A percentile compares a stretch with the other conserved stretches of the same genome.
phyloP scores from a whole-genome alignment of 2,329 filamentous ascomycete genomes.

The Fusarium xyrophilum region DNA sequence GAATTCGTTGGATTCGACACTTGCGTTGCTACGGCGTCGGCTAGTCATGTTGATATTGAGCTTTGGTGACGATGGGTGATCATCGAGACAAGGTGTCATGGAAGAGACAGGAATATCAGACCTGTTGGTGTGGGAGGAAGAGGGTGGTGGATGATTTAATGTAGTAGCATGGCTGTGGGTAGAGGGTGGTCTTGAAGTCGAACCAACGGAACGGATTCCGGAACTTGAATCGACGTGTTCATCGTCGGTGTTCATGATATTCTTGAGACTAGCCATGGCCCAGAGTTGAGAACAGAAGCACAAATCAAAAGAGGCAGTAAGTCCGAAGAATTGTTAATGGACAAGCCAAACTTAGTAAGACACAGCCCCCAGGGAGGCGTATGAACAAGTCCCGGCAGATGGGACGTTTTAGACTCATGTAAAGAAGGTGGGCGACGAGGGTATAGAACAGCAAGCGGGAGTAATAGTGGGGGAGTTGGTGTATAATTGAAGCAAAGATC shows the following conservation, averaged over 20 bases:
- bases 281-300: conserved; percentile 51
- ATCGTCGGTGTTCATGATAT: conserved; percentile 64
- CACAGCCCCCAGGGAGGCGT: conserved; percentile 55
- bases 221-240: conserved; percentile 52
- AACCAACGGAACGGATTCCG: conserved; percentile 55
- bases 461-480: conserved; percentile 38
- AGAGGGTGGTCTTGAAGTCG: conserved; percentile 48
- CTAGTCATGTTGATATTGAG: conserved; percentile 40
- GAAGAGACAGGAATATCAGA: conserved; percentile 45
- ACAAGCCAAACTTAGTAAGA: conserved; percentile 53
- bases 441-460: conserved; percentile 36
- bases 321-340: conserved; percentile 43
- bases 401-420: conserved; percentile 43
- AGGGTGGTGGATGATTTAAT: conserved; percentile 43
- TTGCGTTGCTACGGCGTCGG: conserved; percentile 55
- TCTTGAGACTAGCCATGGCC: conserved; percentile 62
- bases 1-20: conserved; percentile 59
- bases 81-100: conserved; percentile 38
- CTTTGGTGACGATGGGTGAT: conserved; percentile 37
- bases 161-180: conserved; percentile 51
- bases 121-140: conserved; percentile 46
- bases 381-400: conserved; percentile 39
- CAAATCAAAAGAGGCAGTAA: conserved; percentile 42
- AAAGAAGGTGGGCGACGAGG: conserved; percentile 45
- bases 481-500: conserved; percentile 36